A percentile compares a stretch with the other conserved stretches of the same genome.
Evolutionary conservation across 2,329 filamentous ascomycete species (phyloP).

Genomic region (Cordyceps fumosorosea): DNA sequence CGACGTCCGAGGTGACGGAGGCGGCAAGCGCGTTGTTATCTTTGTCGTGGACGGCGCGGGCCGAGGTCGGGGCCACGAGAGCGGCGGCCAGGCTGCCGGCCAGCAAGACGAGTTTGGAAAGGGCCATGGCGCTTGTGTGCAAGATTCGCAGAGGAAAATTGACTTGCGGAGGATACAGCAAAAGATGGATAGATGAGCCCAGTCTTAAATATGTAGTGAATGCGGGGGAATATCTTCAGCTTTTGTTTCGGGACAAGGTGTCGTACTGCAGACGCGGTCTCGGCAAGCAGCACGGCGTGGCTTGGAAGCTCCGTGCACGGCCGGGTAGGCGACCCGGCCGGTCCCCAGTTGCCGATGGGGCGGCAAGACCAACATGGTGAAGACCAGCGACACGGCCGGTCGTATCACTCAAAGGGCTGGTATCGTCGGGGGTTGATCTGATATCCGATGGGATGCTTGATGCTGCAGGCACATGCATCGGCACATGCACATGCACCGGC

Average conservation of each 20-base stretch:
- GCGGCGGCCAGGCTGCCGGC: slow-evolving; percentile 3
- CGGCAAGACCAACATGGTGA: not conserved
- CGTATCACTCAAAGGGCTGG: no score
- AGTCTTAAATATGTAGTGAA: no score
- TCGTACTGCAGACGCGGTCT: no score
- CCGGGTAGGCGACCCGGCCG: no score
- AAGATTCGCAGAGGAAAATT: not conserved
- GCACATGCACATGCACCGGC: no score
- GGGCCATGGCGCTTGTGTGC: not conserved
- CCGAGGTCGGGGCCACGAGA: not conserved
- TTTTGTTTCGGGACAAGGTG: no score
- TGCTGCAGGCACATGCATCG: not conserved
- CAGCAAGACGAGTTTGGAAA: slow-evolving; percentile 13
- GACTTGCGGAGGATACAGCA: not conserved
- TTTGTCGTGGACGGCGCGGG: slow-evolving; percentile 1
- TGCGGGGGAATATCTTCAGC: no score
- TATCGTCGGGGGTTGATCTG: not conserved
- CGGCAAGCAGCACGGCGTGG: no score
- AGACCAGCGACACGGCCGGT: no score
- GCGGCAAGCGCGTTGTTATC: not conserved
- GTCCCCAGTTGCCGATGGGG: no score
- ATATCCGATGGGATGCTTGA: not conserved
- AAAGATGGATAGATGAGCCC: not conserved
- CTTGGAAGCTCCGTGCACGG: no score
- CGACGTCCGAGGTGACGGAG: not conserved